Base-by-base conservation (phyloP, 1,284 basidiomycete species). In the Melampsora americana region DNA sequence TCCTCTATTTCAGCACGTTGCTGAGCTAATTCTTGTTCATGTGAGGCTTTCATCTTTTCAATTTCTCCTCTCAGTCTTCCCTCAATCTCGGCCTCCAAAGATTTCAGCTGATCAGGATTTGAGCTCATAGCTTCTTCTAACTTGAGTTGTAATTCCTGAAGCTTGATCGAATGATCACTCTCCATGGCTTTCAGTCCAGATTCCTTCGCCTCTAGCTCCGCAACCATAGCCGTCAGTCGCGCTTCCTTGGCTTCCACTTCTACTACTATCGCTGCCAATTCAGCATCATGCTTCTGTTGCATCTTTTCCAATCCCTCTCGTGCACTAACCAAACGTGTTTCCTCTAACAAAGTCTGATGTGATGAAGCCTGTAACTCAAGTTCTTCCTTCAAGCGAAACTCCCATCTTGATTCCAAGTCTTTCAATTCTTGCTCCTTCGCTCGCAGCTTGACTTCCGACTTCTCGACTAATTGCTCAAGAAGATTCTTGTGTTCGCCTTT, bases 381-480 rank as follows among this genome's bases (percentile, higher is more conserved):
- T 56, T 56, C 26, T 20, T 20, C 18, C 18, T 56, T 26, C 50
- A 56, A 56, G 18, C 26, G 18, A 56, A 12, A 5, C 12, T 56
- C 20, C 50, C 50, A 56, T 56, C 12, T 56, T 5, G 26, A 26
- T 56, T 56, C 50, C 44, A 35, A 50, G 60, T 48, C 59, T 39
- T 61, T 77, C 74, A 46, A 35, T 46, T 35, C 66, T 20, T 42
- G 62, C 42, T n/a, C 39, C 20, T 26, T 60, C 69, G 59, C 46
- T 26, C 23, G 61, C 1, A 85, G 65, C 65, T n/a, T 20, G 65
- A 23, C 35, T 35, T 35, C 35, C 35, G 35, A 35, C 35, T 3
- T 9, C 35, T 35, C 35, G 9, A 35, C 35, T 35, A 35, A 35
- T 35, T 9, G 35, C 35, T 35, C 35, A 35, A 35, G 35, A 35